Conservation (phyloP, 768 basidiomycete genomes). For the Rhodotorula toruloides region DNA sequence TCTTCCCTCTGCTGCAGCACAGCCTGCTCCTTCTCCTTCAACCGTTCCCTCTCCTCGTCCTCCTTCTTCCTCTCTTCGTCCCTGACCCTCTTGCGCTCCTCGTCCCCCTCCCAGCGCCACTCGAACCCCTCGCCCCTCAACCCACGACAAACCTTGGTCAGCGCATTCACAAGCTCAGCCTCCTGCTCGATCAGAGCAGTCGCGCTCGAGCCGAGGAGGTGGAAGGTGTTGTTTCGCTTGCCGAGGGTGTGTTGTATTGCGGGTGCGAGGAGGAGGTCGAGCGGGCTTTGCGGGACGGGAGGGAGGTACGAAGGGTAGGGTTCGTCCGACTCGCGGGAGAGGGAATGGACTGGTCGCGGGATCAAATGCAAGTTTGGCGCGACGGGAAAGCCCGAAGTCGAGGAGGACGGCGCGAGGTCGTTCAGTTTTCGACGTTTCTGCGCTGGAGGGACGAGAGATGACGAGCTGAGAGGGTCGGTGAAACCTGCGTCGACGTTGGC, state of each 20-base stretch:
- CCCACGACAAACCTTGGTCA: slow-evolving; percentile 32
- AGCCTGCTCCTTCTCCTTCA: background rate
- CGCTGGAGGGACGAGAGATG: slow-evolving; percentile 6
- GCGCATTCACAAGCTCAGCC: slow-evolving; percentile 25
- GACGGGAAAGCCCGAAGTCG: slow-evolving; percentile 24
- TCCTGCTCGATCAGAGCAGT: slow-evolving; percentile 42
- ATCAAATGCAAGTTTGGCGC: slow-evolving; percentile 40
- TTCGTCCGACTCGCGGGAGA: slow-evolving; percentile 6
- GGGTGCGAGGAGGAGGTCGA: slow-evolving; percentile 40
- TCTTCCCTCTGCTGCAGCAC: too few relatives aligned
- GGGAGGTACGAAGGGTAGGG: slow-evolving; percentile 36
- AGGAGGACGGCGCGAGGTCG: slow-evolving; percentile 3
- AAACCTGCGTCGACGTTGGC: slow-evolving; percentile 33
- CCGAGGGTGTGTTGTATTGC: slow-evolving; percentile 34
- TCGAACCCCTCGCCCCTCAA: slow-evolving; percentile 41
- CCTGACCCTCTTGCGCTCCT: background rate
- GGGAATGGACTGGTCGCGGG: slow-evolving; percentile 8
- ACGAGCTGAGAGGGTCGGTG: slow-evolving; percentile 2
- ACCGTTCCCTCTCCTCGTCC: slow-evolving; percentile 3
- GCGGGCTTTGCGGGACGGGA: slow-evolving; percentile 36
- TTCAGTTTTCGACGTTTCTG: slow-evolving; percentile 26
- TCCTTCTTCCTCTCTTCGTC: background rate
- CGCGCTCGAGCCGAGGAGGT: slow-evolving; percentile 30
- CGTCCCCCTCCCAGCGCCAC: slow-evolving; percentile 38
- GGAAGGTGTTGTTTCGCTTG: slow-evolving; percentile 30